Base-by-base conservation (phyloP, 768 basidiomycete species). In the Naematelia encephala region DNA sequence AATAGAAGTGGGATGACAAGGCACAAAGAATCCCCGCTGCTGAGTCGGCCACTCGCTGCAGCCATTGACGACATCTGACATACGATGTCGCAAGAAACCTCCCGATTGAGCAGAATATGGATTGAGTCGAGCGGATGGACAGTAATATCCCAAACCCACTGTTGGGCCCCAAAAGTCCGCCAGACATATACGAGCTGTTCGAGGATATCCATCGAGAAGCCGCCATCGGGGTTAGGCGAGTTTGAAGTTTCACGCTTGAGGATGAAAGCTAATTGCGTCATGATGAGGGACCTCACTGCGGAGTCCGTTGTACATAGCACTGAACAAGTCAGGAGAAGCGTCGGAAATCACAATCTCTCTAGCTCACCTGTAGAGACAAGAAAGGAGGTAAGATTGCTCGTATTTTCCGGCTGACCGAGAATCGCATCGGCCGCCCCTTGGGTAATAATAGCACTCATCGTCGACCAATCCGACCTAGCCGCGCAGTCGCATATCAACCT, bases 1-100 rank as follows among this genome's bases (percentile, higher is more conserved):
- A 58, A 42, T 13, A 64, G 55, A n/a, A 64, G 48, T 13, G 61
- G 28, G 1, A 47, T 53, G 4, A 60, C 19, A 5, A 60, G 28
- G 26, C 4, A 1, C 3, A 25, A 11, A 16, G 53, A 42, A 19
- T 39, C 43, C 8, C 29, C 19, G 13, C 44, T 23, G n/a, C 16
- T 44, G 14, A 28, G 13, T 44, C 45, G 19, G 4, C 22, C n/a
- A 22, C 26, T 27, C 22, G 4, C 46, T 11, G 50, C 16, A 39
- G 34, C 34, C 16, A 39, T 39, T 39, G 34, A 39, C 16, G 34
- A 8, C 8, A 39, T 39, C 34, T 39, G 34, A 16, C 34, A 39
- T 39, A 39, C 16, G 34, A 39, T 16, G 8, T 39, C 34, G 34
- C 34, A 39, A 16, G 34, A 8, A 8, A n/a, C 26, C 14, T 19